Percentiles rank a stretch among this genome's conserved stretches.
phyloP scores from a whole-genome alignment of 768 basidiomycete genomes.

The Tricholoma terreum region DNA sequence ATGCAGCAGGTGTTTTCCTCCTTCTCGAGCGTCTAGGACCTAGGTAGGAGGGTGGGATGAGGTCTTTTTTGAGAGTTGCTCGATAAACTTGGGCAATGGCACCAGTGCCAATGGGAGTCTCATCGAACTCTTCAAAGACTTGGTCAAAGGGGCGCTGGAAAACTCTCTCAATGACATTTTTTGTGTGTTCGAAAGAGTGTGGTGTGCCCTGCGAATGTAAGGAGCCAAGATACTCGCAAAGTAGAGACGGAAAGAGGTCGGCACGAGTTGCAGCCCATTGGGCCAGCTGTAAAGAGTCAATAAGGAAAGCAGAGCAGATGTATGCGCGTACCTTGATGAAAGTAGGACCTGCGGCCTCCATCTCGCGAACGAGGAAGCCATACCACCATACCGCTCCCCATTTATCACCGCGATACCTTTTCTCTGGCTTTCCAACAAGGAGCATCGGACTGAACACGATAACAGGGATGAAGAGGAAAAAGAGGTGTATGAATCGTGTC shows the following conservation, averaged over 20 bases:
- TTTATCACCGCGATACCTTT: conserved; percentile 62
- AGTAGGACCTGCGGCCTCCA: conserved; percentile 95
- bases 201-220: conserved; percentile 86
- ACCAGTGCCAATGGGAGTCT: conserved; percentile 89
- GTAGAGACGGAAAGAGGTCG: conserved; percentile 84
- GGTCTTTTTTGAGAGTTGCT: conserved; percentile 77
- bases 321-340: conserved; percentile 83
- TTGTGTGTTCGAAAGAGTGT: conserved; percentile 80
- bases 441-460: conserved; percentile 83
- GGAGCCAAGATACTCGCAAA: conserved; percentile 82
- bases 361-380: conserved; percentile 76
- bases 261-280: conserved; percentile 98
- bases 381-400: conserved; percentile 99
- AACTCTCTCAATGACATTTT: conserved; percentile 73
- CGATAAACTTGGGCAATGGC: conserved; percentile 98
- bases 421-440: conserved; percentile 57
- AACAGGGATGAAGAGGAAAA: conserved; percentile 83
- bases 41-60: conserved; percentile 83
- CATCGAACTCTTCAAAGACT: conserved; percentile 89
- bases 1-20: conserved; percentile 42
- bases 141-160: conserved; percentile 83
- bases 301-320: not conserved
- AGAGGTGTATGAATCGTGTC: conserved; percentile 78
- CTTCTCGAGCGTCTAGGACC: conserved; percentile 59
- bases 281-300: conserved; percentile 57